Conservation (phyloP, 352 stramenopile species). For the Globisporangium alternatum region DNA sequence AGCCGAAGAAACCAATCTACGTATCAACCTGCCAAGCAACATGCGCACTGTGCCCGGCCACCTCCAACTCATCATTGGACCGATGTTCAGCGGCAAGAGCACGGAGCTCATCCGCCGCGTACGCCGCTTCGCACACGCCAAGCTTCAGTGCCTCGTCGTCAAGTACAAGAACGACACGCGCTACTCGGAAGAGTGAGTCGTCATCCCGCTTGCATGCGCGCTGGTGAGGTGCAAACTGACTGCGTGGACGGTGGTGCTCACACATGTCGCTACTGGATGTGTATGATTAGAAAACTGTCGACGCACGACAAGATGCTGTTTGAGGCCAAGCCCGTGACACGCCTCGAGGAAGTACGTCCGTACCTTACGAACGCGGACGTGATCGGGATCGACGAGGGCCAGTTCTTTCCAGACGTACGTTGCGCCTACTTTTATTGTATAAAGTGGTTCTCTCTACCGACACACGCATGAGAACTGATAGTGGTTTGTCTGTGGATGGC, state of each 20-base stretch:
- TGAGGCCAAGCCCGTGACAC: slow-evolving; percentile 58
- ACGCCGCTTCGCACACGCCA: slow-evolving; percentile 75
- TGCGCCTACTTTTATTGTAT: neutral
- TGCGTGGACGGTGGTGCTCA: neutral
- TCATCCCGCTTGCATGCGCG: neutral
- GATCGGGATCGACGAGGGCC: slow-evolving; percentile 84
- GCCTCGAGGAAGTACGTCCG: slow-evolving; percentile 48
- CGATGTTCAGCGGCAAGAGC: slow-evolving; percentile 89
- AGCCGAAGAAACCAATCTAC: neutral
- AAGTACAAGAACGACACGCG: slow-evolving; percentile 80
- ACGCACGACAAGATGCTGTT: slow-evolving; percentile 79
- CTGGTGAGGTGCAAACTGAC: neutral
- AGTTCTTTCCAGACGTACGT: slow-evolving; percentile 82
- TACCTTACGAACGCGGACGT: slow-evolving; percentile 72
- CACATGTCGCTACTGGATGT: neutral
- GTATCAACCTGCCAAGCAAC: neutral
- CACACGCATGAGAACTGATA: neutral
- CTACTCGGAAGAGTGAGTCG: slow-evolving; percentile 62
- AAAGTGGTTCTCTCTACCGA: too few species aligned
- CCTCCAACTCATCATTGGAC: slow-evolving; percentile 81
- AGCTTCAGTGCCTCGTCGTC: slow-evolving; percentile 75
- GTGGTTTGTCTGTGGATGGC: slow-evolving; percentile 4
- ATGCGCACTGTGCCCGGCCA: slow-evolving; percentile 41
- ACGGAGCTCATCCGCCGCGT: slow-evolving; percentile 85
- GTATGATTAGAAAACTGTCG: slow-evolving; percentile 46